phyloP scores from a whole-genome alignment of 23 red algal species.

The Chondrus crispus region DNA sequence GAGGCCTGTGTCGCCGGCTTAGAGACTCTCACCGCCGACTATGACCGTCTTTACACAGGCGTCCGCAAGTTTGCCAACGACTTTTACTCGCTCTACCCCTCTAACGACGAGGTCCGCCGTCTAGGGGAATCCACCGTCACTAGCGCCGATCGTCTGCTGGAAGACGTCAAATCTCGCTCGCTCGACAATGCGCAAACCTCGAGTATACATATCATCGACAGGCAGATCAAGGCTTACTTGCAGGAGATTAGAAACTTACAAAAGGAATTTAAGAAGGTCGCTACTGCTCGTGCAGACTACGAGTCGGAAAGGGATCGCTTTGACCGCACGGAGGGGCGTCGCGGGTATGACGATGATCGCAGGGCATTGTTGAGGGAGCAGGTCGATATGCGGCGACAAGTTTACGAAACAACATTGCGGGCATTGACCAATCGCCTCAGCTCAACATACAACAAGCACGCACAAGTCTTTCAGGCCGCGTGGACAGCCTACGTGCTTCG shows the following conservation, averaged over 20 bases:
- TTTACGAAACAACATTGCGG: slow-evolving; percentile 47
- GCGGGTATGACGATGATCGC: slow-evolving; percentile 17
- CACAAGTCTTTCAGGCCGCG: slow-evolving; percentile 62
- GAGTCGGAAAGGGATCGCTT: slow-evolving; percentile 29
- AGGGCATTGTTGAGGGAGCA: slow-evolving; percentile 4
- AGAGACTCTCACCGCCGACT: slow-evolving; percentile 28
- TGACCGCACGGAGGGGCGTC: slow-evolving; percentile 32
- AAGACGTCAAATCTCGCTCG: slow-evolving; percentile 31
- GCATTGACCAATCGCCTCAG: slow-evolving; percentile 37
- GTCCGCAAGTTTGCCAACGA: slow-evolving; percentile 53
- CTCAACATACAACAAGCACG: slow-evolving; percentile 63
- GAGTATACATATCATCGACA: slow-evolving; percentile 52
- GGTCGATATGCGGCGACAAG: slow-evolving; percentile 4
- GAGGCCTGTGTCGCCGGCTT: slow-evolving; percentile 38
- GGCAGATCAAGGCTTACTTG: slow-evolving; percentile 60
- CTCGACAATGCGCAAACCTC: not conserved
- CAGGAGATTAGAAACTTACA: slow-evolving; percentile 57
- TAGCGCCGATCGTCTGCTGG: slow-evolving; percentile 29
- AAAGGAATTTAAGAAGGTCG: slow-evolving; percentile 60
- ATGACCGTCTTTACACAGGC: slow-evolving; percentile 44
- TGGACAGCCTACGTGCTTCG: slow-evolving; percentile 56
- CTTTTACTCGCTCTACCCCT: slow-evolving; percentile 66
- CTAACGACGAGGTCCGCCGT: slow-evolving; percentile 54
- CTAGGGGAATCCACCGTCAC: slow-evolving; percentile 50
- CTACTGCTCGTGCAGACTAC: not conserved